Evolutionary conservation across 108 stramenopile genomes (phyloP).

Genomic region (Cyclotella atomus): DNA sequence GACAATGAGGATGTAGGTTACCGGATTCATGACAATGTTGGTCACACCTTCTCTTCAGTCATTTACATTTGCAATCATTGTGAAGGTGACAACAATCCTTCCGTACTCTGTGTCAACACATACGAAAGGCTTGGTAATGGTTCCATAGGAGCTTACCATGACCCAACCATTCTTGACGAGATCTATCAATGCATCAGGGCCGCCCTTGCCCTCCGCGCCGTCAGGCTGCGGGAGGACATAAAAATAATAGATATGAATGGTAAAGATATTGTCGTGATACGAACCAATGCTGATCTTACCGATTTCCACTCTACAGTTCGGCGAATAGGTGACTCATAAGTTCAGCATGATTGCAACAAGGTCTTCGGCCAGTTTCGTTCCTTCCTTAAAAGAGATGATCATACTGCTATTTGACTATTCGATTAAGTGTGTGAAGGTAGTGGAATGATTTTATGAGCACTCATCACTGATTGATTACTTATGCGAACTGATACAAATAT

Average conservation of each 20-base stretch:
- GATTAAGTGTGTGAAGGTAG: background rate
- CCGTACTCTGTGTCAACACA: background rate
- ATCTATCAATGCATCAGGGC: background rate
- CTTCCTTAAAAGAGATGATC: background rate
- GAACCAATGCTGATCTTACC: background rate
- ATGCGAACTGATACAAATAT: too few species aligned
- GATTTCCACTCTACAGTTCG: constrained; percentile 1
- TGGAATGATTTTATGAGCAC: background rate
- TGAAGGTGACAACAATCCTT: background rate
- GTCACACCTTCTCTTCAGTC: background rate
- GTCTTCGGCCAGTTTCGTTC: background rate
- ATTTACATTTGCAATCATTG: background rate
- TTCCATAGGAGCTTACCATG: background rate
- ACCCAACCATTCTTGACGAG: background rate
- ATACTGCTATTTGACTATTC: background rate
- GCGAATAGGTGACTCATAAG: background rate
- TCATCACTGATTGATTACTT: too few species aligned
- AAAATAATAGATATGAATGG: background rate
- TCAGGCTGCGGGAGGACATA: too few species aligned
- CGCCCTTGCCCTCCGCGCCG: background rate
- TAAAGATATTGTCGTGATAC: background rate
- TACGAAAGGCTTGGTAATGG: background rate
- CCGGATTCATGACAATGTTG: background rate
- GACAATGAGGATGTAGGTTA: background rate
- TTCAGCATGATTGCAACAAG: background rate